Conservation (phyloP, 2,329 filamentous ascomycete species). For the Colletotrichum simmondsii region DNA sequence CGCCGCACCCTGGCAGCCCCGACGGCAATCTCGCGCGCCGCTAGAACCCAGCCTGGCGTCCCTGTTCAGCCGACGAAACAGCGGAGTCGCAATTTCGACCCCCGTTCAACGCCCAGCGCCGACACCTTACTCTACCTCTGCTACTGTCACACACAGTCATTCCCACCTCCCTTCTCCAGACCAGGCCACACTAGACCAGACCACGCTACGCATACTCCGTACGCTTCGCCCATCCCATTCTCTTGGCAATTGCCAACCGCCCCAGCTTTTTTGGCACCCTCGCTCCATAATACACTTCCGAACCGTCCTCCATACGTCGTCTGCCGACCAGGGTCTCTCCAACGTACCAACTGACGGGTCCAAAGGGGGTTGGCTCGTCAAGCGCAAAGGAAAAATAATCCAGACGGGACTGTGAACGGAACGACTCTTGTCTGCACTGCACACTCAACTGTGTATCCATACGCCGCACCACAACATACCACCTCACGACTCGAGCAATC, state of each 20-base stretch:
- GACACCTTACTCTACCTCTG: neutral
- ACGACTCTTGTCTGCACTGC: constrained; percentile 5
- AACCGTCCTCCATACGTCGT: constrained; percentile 4
- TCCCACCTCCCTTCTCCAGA: constrained; percentile 12
- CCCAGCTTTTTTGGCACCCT: constrained; percentile 20
- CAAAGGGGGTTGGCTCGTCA: constrained; percentile 25
- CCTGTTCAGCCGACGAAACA: constrained; percentile 33
- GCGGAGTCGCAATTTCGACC: constrained; percentile 35
- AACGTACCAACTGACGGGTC: constrained; percentile 22
- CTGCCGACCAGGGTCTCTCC: constrained; percentile 20
- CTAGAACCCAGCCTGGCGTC: constrained; percentile 22
- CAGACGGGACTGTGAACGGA: constrained; percentile 14
- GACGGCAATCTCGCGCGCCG: constrained; percentile 27
- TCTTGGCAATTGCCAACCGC: constrained; percentile 31
- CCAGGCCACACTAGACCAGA: constrained; percentile 12
- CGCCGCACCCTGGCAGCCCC: constrained; percentile 26
- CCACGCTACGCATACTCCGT: neutral
- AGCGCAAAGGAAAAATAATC: constrained; percentile 23
- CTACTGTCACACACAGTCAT: neutral
- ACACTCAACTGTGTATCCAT: neutral
- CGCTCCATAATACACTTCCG: neutral
- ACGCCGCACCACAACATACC: constrained; percentile 16
- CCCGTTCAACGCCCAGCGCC: constrained; percentile 20
- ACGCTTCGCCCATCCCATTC: constrained; percentile 5
- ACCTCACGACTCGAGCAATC: constrained; percentile 5